A percentile compares a stretch with the other conserved stretches of the same genome.
phyloP scores from a whole-genome alignment of 1,284 basidiomycete species.

The Mycena citricolor region DNA sequence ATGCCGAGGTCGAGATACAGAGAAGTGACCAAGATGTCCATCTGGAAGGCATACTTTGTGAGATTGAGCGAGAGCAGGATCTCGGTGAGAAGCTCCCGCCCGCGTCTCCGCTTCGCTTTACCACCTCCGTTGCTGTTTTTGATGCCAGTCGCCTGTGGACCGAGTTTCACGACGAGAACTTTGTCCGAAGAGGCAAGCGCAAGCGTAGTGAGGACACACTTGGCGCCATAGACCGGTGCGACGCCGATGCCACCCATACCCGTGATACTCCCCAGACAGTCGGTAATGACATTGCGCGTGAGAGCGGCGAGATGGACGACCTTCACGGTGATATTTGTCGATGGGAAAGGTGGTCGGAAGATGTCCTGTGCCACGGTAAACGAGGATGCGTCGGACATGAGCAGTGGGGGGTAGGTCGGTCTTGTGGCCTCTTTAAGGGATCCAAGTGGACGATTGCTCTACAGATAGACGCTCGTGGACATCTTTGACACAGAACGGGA shows the following conservation, averaged over 20 bases:
- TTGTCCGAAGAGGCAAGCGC: constrained; percentile 37
- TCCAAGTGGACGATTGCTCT: too few relatives aligned
- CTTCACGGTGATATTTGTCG: constrained; percentile 3
- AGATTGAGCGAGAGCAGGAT: constrained; percentile 38
- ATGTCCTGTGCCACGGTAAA: constrained; percentile 11
- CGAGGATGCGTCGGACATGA: too few relatives aligned
- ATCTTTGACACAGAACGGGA: too few relatives aligned
- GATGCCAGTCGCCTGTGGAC: constrained; percentile 18
- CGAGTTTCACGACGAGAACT: constrained; percentile 34
- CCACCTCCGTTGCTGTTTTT: too few relatives aligned
- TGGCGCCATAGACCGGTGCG: constrained; percentile 38
- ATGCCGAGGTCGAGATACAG: constrained; percentile 39
- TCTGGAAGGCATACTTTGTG: constrained; percentile 40
- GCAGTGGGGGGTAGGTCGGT: too few relatives aligned
- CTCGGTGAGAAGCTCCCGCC: constrained; percentile 24
- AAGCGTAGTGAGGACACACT: constrained; percentile 34
- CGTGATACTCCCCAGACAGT: constrained; percentile 8
- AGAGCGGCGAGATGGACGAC: constrained; percentile 3
- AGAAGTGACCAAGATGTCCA: constrained; percentile 39
- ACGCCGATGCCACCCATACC: constrained; percentile 35
- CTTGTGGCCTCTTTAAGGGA: too few relatives aligned
- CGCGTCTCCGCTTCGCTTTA: constrained; percentile 1
- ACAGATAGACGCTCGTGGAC: too few relatives aligned
- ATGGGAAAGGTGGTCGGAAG: constrained; percentile 6
- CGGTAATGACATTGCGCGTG: not conserved